Evolutionary conservation across 768 basidiomycete genomes (phyloP).

Genomic region (Lactarius tabidus): DNA sequence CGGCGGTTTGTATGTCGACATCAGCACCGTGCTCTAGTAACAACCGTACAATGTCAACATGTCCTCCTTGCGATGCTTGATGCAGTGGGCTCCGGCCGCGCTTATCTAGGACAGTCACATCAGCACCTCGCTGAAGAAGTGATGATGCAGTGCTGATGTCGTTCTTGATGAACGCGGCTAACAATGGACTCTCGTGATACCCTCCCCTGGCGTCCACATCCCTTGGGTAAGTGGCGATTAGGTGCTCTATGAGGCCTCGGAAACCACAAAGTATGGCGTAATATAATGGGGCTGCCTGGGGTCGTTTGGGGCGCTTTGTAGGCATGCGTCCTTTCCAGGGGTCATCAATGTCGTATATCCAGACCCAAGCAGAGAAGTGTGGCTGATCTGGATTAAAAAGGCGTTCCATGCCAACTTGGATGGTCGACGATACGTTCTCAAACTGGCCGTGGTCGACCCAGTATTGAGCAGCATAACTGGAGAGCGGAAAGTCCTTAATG

Average conservation of each 20-base stretch:
- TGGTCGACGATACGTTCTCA: not conserved
- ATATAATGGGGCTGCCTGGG: not conserved
- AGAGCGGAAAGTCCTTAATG: not conserved
- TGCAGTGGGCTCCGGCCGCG: not conserved
- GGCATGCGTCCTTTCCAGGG: not conserved
- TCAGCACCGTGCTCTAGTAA: not conserved
- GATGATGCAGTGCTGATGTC: not conserved
- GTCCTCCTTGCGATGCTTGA: not conserved
- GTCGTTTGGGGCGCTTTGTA: not conserved
- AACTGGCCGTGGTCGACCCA: slow-evolving; percentile 1
- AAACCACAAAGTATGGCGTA: not conserved
- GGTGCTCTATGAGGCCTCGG: not conserved
- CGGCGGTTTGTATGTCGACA: no score
- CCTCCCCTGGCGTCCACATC: not conserved
- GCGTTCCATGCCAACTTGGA: not conserved
- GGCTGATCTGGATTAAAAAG: not conserved
- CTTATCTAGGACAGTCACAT: not conserved
- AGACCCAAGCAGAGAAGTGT: not conserved
- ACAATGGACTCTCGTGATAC: not conserved
- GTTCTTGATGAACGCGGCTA: not conserved
- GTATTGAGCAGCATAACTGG: not conserved
- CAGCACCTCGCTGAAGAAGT: slow-evolving; percentile 1
- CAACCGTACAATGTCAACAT: not conserved
- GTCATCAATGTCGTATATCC: slow-evolving; percentile 1
- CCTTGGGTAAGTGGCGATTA: not conserved